These are phyloP conservation scores for Suillus fuscotomentosus DNA, from an alignment of 768 basidiomycete species.

Conservation along the genomic window DNA sequence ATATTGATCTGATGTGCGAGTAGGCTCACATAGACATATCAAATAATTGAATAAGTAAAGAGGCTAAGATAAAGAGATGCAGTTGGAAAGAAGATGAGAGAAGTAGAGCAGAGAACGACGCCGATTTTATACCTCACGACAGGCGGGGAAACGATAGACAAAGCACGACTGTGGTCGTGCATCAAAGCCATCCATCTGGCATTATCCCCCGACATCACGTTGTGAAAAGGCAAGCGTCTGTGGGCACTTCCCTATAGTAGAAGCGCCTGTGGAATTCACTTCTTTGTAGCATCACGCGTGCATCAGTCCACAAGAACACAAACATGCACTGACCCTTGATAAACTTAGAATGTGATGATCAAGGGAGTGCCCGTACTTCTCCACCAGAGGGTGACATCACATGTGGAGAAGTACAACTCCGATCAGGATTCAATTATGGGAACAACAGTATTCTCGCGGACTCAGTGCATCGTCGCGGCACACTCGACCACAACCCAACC, in stretches of 20 bases:
- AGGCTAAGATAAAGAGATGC: neutral
- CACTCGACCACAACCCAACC: neutral
- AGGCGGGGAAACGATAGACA: too few relatives aligned
- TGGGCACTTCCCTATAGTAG: neutral
- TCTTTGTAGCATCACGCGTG: neutral
- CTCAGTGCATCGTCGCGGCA: too few relatives aligned
- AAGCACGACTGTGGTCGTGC: neutral
- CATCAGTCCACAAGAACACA: neutral
- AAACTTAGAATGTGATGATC: neutral
- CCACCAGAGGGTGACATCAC: neutral
- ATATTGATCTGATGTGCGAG: neutral
- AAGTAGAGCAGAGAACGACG: neutral
- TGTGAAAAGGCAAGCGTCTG: neutral
- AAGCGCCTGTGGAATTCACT: neutral
- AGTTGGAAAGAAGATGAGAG: neutral
- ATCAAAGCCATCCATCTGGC: neutral
- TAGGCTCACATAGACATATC: neutral
- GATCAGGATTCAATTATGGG: neutral
- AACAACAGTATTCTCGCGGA: neutral
- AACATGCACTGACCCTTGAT: neutral
- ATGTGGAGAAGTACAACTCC: neutral
- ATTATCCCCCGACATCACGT: neutral
- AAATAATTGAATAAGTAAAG: neutral
- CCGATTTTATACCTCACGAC: neutral
- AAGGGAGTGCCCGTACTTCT: neutral